These are phyloP conservation scores for Corylus americana DNA, from an alignment of 306 rosid species.

Conservation along the genomic window DNA sequence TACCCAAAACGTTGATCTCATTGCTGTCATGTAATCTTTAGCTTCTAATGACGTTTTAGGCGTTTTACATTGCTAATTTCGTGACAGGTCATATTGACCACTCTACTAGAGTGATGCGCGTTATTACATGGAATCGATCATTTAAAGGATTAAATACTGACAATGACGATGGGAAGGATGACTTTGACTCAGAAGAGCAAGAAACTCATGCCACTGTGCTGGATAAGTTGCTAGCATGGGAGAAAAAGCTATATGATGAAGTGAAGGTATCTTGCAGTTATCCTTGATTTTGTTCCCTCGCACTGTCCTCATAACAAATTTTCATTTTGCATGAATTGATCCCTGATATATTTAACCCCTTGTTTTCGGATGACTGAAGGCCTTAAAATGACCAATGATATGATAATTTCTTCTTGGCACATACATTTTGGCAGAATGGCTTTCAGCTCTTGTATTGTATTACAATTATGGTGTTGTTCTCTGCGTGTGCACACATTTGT, in stretches of 20 bases:
- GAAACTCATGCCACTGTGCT: constrained; percentile 93
- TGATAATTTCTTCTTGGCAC: not conserved
- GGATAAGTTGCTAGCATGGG: constrained; percentile 98
- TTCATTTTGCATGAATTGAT: not conserved
- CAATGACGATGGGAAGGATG: constrained; percentile 67
- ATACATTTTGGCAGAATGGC: not conserved
- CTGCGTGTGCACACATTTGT: not conserved
- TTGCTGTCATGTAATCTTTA: not conserved
- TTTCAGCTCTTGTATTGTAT: not conserved
- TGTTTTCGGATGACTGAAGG: not conserved
- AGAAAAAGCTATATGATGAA: constrained; percentile 93
- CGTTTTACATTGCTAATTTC: not conserved
- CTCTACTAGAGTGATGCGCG: constrained; percentile 92
- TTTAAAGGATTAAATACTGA: constrained; percentile 56
- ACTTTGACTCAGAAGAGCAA: constrained; percentile 64
- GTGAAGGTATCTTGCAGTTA: constrained; percentile 61
- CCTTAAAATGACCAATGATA: not conserved
- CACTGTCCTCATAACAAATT: not conserved
- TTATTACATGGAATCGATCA: constrained; percentile 91
- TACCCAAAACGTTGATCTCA: not conserved
- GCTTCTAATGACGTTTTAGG: not conserved
- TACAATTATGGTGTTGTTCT: not conserved
- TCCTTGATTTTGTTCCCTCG: not conserved
- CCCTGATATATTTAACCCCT: not conserved
- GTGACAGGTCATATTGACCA: constrained; percentile 87